Conservation (phyloP, 176 grass and related monocot genomes). For the Avena atlantica region DNA sequence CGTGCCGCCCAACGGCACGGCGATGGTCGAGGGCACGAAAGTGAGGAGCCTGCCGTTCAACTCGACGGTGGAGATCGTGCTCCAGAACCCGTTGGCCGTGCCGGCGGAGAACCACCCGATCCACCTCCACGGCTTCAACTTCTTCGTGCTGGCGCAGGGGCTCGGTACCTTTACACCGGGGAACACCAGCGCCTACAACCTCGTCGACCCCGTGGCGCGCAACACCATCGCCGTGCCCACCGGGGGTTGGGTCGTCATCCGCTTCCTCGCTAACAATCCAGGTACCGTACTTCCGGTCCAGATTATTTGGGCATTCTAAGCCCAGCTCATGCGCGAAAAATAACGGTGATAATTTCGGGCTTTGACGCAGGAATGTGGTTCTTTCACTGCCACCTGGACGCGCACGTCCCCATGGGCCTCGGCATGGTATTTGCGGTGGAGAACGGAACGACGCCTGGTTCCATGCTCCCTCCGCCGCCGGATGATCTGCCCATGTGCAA, state of each 20-base stretch:
- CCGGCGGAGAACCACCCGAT: conserved; percentile 84
- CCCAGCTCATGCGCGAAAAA: too few species aligned
- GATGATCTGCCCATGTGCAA: conserved; percentile 46
- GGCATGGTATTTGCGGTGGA: conserved; percentile 70
- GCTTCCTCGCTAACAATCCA: conserved; percentile 79
- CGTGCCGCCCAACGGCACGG: conserved; percentile 46
- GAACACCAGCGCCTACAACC: conserved; percentile 55
- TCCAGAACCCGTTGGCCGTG: conserved; percentile 59
- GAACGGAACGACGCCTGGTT: conserved; percentile 44
- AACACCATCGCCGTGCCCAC: conserved; percentile 76
- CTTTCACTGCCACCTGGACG: conserved; percentile 78
- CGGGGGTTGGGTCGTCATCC: conserved; percentile 82
- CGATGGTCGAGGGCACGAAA: conserved; percentile 55
- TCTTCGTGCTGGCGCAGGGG: conserved; percentile 82
- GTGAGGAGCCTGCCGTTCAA: conserved; percentile 65
- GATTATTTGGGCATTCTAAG: too few species aligned
- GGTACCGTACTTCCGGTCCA: conserved; percentile 30
- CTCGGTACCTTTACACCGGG: conserved; percentile 52
- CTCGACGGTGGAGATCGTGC: conserved; percentile 81
- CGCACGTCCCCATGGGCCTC: conserved; percentile 63
- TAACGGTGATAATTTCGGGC: not conserved
- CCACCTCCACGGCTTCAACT: conserved; percentile 88
- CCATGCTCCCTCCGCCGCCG: conserved; percentile 62
- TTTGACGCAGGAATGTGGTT: conserved; percentile 69
- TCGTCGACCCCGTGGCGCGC: conserved; percentile 65